These are phyloP conservation scores for Ceratorhiza oryzae-sativae DNA, from an alignment of 1,284 basidiomycete species.

Conservation along the genomic window DNA sequence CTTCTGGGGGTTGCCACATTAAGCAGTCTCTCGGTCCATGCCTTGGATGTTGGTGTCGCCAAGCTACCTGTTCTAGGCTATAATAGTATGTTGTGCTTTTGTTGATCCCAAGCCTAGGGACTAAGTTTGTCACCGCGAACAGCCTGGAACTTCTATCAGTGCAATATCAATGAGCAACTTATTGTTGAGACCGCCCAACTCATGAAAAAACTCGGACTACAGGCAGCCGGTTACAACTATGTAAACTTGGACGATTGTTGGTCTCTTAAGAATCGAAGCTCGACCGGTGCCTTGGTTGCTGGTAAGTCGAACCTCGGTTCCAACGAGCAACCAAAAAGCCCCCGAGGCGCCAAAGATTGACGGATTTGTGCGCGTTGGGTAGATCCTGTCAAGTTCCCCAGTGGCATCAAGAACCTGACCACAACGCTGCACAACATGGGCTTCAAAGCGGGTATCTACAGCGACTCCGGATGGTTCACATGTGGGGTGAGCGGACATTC, in stretches of 20 bases:
- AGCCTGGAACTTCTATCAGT: slow-evolving; percentile 72
- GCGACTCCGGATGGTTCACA: slow-evolving; percentile 63
- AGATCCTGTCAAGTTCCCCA: slow-evolving; percentile 41
- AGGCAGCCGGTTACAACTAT: slow-evolving; percentile 60
- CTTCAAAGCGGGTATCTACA: slow-evolving; percentile 63
- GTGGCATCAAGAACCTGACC: slow-evolving; percentile 56
- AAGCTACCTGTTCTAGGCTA: slow-evolving; percentile 56
- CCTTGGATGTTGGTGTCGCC: slow-evolving; percentile 27
- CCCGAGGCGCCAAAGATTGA: slow-evolving; percentile 51
- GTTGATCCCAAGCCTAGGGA: slow-evolving; percentile 9
- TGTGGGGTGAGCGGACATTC: slow-evolving; percentile 47
- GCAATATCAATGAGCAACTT: slow-evolving; percentile 61
- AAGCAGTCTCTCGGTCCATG: slow-evolving; percentile 13
- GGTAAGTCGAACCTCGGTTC: slow-evolving; percentile 45
- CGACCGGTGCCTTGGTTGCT: slow-evolving; percentile 58
- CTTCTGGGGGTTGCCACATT: slow-evolving; percentile 19
- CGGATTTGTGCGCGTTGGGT: slow-evolving; percentile 45
- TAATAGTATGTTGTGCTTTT: slow-evolving; percentile 53
- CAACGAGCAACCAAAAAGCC: not conserved
- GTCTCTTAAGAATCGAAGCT: slow-evolving; percentile 59
- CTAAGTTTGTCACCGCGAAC: not conserved
- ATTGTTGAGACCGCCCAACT: slow-evolving; percentile 58
- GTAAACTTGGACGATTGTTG: slow-evolving; percentile 68
- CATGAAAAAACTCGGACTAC: slow-evolving; percentile 59
- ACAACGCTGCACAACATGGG: slow-evolving; percentile 57